A percentile compares a stretch with the other conserved stretches of the same genome.
phyloP scores from a whole-genome alignment of 768 basidiomycete genomes.

The Fistulinella prunicolor region DNA sequence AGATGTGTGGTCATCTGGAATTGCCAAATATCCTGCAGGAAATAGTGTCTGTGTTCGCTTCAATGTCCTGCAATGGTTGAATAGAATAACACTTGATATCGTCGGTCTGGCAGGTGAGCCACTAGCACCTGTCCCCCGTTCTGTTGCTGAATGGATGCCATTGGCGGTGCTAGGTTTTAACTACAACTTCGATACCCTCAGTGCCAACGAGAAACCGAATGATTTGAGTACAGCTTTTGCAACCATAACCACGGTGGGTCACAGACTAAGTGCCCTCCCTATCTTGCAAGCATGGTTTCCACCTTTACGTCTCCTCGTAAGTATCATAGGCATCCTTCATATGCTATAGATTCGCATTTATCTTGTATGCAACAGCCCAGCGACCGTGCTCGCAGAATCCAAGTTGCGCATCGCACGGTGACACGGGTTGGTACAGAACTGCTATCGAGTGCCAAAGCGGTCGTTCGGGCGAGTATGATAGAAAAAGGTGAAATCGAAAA shows the following conservation, averaged over 20 bases:
- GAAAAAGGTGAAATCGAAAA: conserved; percentile 32
- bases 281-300: conserved; percentile 37
- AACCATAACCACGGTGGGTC: conserved; percentile 16
- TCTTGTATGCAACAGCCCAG: conserved; percentile 20
- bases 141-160: neutral
- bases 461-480: conserved; percentile 9
- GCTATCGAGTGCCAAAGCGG: conserved; percentile 24
- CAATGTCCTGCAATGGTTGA: conserved; percentile 33
- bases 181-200: conserved; percentile 34
- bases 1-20: conserved; percentile 40
- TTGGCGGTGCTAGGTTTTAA: conserved; percentile 33
- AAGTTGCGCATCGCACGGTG: conserved; percentile 41
- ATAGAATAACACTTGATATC: conserved; percentile 36
- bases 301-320: conserved; percentile 38
- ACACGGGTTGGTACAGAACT: conserved; percentile 48
- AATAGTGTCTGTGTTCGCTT: conserved; percentile 8
- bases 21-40: conserved; percentile 21
- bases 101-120: conserved; percentile 36
- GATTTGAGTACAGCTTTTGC: conserved; percentile 34
- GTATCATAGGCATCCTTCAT: conserved; percentile 3
- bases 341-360: conserved; percentile 14
- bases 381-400: conserved; percentile 9
- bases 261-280: conserved; percentile 19
- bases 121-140: neutral
- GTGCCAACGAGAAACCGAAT: conserved; percentile 20